Evolutionary conservation across 163 green algal genomes (phyloP).

Genomic region (Chlorella variabilis): DNA sequence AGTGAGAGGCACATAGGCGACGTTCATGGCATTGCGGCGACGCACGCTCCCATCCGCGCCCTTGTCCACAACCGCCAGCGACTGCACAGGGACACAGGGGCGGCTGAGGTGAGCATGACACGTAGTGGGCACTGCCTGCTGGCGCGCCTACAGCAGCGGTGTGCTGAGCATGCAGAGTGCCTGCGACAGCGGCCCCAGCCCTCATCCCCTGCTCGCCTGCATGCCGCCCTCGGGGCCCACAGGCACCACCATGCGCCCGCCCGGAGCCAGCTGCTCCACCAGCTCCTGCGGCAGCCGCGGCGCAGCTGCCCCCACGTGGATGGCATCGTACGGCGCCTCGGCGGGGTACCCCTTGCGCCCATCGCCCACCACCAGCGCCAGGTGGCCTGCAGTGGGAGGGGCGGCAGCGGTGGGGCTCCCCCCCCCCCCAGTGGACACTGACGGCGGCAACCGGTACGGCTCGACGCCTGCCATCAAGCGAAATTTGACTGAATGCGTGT

Average conservation of each 20-base stretch:
- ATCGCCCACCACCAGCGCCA: conserved; percentile 51
- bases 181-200: not conserved
- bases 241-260: conserved; percentile 85
- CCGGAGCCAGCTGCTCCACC: conserved; percentile 72
- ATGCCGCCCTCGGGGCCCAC: conserved; percentile 65
- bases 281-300: conserved; percentile 71
- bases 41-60: conserved; percentile 33
- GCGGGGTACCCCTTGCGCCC: conserved; percentile 46
- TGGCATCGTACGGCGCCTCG: conserved; percentile 75
- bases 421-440: no score
- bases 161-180: no score
- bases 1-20: conserved; percentile 17
- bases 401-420: no score
- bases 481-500: no score
- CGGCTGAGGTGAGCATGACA: not conserved
- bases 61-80: conserved; percentile 49
- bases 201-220: not conserved
- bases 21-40: conserved; percentile 7
- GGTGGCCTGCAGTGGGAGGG: not conserved
- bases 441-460: not conserved
- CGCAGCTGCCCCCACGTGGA: conserved; percentile 90
- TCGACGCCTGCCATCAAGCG: not conserved
- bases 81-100: conserved; percentile 9
- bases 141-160: no score
- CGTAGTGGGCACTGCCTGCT: not conserved